phyloP scores from a whole-genome alignment of 2,329 filamentous ascomycete genomes.

The Diaporthe australafricana region DNA sequence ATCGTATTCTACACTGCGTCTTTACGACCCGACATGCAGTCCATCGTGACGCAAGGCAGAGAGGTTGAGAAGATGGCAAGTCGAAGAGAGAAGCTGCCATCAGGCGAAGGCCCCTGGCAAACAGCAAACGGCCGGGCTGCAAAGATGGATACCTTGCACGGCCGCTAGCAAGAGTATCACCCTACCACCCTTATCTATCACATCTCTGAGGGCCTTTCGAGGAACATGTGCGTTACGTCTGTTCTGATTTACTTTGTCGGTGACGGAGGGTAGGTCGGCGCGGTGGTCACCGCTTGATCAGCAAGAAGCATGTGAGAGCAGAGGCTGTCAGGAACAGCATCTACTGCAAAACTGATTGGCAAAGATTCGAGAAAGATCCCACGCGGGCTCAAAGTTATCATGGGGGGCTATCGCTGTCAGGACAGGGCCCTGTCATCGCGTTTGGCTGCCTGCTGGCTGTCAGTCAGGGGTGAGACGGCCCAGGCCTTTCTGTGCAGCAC shows the following conservation, averaged over 20 bases:
- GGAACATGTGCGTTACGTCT: conserved; percentile 29
- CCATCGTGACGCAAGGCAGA: background rate
- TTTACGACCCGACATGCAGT: conserved; percentile 17
- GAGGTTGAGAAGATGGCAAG: background rate
- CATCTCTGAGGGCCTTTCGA: conserved; percentile 16
- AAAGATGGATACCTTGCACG: background rate
- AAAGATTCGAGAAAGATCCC: conserved; percentile 18
- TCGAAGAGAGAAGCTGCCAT: background rate
- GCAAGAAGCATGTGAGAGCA: conserved; percentile 13
- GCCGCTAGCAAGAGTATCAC: conserved; percentile 4
- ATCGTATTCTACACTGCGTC: background rate
- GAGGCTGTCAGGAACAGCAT: conserved; percentile 36
- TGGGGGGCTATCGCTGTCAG: background rate
- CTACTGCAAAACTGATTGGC: conserved; percentile 17
- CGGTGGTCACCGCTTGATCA: background rate
- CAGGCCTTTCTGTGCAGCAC: conserved; percentile 17
- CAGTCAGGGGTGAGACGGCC: conserved; percentile 17
- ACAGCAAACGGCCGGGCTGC: background rate
- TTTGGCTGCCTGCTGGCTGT: conserved; percentile 17
- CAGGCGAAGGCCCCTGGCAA: background rate
- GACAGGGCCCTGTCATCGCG: background rate
- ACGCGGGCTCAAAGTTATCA: background rate
- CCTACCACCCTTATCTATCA: background rate
- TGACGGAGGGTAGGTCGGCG: background rate
- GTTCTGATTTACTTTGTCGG: conserved; percentile 26